Conservation (phyloP, 2,329 filamentous ascomycete genomes). For the Ophiosphaerella korrae region DNA sequence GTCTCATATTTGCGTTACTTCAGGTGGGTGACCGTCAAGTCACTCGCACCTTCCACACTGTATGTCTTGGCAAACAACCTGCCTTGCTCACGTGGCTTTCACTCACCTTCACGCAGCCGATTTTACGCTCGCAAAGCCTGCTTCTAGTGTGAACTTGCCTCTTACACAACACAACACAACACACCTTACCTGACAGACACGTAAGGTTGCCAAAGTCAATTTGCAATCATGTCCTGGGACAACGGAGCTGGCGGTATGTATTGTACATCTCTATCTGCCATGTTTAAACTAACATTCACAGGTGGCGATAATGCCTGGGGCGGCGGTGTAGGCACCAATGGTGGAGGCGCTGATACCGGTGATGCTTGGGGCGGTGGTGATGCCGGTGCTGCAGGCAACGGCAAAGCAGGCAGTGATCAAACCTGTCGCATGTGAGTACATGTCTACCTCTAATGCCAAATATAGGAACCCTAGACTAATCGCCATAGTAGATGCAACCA, state of each 20-base stretch:
- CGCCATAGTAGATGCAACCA: conserved; percentile 46
- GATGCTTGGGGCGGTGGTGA: conserved; percentile 27
- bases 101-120: conserved; percentile 2
- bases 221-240: conserved; percentile 26
- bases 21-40: neutral
- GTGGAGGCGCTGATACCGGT: conserved; percentile 9
- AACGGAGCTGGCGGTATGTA: conserved; percentile 18
- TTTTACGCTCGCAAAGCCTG: neutral
- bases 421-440: conserved; percentile 50
- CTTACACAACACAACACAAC: neutral
- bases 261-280: conserved; percentile 8
- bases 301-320: conserved; percentile 19
- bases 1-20: neutral
- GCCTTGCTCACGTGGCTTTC: neutral
- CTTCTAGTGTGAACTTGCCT: neutral
- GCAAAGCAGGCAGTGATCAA: conserved; percentile 30
- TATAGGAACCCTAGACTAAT: conserved; percentile 28
- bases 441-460: neutral
- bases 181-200: neutral
- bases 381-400: conserved; percentile 17
- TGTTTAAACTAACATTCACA: conserved; percentile 15
- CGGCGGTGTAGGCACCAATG: conserved; percentile 7
- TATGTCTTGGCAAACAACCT: conserved; percentile 7
- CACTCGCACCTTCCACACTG: neutral
- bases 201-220: neutral